Conservation (phyloP, 1,139 yeast genomes). For the Hansenula lynferdii region DNA sequence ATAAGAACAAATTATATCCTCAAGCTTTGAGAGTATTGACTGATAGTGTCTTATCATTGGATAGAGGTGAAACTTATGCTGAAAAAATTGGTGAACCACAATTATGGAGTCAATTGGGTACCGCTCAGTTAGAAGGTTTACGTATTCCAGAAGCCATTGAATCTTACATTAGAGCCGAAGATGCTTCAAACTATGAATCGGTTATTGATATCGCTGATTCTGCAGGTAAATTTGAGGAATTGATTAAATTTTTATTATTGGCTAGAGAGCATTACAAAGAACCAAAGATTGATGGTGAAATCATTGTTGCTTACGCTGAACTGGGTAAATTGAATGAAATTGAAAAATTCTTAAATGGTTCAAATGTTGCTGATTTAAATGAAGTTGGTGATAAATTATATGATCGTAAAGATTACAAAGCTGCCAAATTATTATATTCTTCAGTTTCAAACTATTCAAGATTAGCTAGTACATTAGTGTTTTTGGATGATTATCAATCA, state of each 20-base stretch:
- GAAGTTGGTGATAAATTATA: slow-evolving; percentile 88
- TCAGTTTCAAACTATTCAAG: slow-evolving; percentile 92
- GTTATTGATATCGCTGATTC: slow-evolving; percentile 95
- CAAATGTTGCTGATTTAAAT: slow-evolving; percentile 93
- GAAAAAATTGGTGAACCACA: slow-evolving; percentile 84
- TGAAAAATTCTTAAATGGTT: slow-evolving; percentile 75
- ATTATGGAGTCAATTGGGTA: slow-evolving; percentile 93
- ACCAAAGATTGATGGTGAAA: slow-evolving; percentile 87
- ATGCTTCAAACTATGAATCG: slow-evolving; percentile 85
- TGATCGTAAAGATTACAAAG: slow-evolving; percentile 79
- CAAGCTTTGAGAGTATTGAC: slow-evolving; percentile 89
- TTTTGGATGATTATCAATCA: slow-evolving; percentile 85
- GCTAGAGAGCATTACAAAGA: slow-evolving; percentile 94
- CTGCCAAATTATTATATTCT: slow-evolving; percentile 84
- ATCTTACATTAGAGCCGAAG: slow-evolving; percentile 85
- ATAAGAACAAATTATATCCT: slow-evolving; percentile 71
- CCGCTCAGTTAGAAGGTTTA: slow-evolving; percentile 92
- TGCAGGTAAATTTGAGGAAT: slow-evolving; percentile 94
- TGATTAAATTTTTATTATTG: slow-evolving; percentile 82
- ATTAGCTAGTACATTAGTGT: slow-evolving; percentile 92
- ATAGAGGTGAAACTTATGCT: slow-evolving; percentile 91
- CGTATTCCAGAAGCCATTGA: slow-evolving; percentile 89
- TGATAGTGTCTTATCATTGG: slow-evolving; percentile 90
- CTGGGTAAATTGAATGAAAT: slow-evolving; percentile 74
- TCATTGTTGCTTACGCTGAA: slow-evolving; percentile 82